Percentiles rank a stretch among this genome's conserved stretches.
Evolutionary conservation across 2,329 filamentous ascomycete species (phyloP).

Genomic region (Sporothrix phasma): DNA sequence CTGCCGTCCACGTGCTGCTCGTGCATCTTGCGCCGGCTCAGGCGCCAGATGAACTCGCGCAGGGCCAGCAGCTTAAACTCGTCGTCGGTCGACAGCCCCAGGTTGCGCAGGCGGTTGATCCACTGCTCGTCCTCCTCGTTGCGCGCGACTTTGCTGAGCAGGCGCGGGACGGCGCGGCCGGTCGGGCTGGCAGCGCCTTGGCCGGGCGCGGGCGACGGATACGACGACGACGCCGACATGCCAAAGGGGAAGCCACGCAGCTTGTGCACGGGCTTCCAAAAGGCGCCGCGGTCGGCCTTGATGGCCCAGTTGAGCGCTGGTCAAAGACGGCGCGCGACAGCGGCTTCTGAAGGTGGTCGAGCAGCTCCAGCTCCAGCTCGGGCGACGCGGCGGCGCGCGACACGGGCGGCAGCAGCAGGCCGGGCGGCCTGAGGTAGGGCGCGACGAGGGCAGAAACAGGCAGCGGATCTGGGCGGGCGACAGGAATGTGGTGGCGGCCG

Average conservation of each 20-base stretch:
- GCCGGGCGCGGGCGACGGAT: neutral
- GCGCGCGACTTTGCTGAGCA: conserved; percentile 54
- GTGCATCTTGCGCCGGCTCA: conserved; percentile 61
- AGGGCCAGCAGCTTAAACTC: conserved; percentile 82
- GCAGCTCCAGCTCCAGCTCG: conserved; percentile 60
- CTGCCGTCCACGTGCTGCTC: conserved; percentile 27
- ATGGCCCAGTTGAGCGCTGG: conserved; percentile 77
- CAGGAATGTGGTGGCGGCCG: conserved; percentile 64
- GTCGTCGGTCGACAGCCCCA: conserved; percentile 73
- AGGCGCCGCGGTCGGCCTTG: conserved; percentile 69
- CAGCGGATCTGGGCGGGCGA: conserved; percentile 74
- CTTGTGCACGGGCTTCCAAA: conserved; percentile 72
- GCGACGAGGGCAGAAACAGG: conserved; percentile 71
- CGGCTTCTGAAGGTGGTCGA: conserved; percentile 76
- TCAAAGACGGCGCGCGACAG: conserved; percentile 74
- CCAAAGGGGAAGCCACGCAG: conserved; percentile 56
- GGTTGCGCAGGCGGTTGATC: conserved; percentile 73
- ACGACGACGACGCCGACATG: conserved; percentile 37
- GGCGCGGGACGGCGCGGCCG: conserved; percentile 41
- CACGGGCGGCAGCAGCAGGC: conserved; percentile 44
- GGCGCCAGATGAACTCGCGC: conserved; percentile 82
- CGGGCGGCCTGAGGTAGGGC: conserved; percentile 65
- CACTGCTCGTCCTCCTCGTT: conserved; percentile 94
- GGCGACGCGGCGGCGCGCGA: conserved; percentile 26
- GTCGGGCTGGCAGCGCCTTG: neutral